Conservation (phyloP, 495 filamentous ascomycete genomes). For the Aspergillus ellipticus region DNA sequence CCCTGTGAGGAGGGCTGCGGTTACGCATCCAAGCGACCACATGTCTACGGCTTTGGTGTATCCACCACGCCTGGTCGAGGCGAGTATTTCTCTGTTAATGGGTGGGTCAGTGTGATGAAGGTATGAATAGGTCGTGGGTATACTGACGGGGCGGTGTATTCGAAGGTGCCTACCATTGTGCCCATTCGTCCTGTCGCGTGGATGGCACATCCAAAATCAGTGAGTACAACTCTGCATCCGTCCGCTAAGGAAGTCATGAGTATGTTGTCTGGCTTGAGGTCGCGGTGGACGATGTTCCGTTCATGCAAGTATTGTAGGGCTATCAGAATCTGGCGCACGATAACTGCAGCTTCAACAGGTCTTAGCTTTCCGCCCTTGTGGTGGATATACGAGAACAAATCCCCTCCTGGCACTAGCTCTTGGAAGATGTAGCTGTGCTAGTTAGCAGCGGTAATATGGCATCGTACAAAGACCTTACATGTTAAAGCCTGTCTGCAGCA, state of each 20-base stretch:
- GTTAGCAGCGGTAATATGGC: not conserved
- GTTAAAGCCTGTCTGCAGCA: conserved; percentile 45
- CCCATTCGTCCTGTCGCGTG: conserved; percentile 49
- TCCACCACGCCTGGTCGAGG: conserved; percentile 25
- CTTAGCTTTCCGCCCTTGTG: conserved; percentile 40
- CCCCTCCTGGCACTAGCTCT: conserved; percentile 62
- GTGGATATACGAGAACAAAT: conserved; percentile 60
- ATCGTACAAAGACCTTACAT: conserved; percentile 49
- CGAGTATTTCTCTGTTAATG: conserved; percentile 44
- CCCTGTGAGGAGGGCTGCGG: conserved; percentile 49
- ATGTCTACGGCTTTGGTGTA: conserved; percentile 63
- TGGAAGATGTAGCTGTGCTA: conserved; percentile 60
- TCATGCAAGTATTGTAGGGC: conserved; percentile 59
- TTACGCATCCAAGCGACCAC: conserved; percentile 58
- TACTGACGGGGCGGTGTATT: conserved; percentile 71
- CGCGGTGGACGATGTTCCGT: conserved; percentile 56
- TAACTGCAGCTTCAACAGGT: conserved; percentile 51
- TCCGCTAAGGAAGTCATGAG: conserved; percentile 51
- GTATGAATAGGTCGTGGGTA: conserved; percentile 10
- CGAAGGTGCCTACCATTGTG: conserved; percentile 59
- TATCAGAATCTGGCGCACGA: conserved; percentile 56
- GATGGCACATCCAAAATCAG: conserved; percentile 69
- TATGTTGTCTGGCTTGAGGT: conserved; percentile 71
- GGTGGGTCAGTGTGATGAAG: conserved; percentile 12
- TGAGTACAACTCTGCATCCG: conserved; percentile 58